A percentile compares a stretch with the other conserved stretches of the same genome.
phyloP scores from a whole-genome alignment of 495 filamentous ascomycete species.

The Penicillium subrubescens region DNA sequence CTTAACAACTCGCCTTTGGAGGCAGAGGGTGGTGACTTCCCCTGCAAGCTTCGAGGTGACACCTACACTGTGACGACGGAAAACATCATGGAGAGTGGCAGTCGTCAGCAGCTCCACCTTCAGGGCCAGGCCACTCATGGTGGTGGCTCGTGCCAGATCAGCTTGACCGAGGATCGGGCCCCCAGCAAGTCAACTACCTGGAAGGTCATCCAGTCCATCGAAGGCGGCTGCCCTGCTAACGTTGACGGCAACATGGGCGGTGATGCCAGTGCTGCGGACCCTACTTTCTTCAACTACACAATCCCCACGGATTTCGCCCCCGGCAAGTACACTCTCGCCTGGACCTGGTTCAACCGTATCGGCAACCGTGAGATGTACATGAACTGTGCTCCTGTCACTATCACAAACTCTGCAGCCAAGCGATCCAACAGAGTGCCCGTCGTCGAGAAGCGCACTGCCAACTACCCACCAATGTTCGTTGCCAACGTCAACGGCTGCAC shows the following conservation, averaged over 20 bases:
- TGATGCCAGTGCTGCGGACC: constrained; percentile 21
- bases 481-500: constrained; percentile 72
- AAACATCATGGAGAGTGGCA: constrained; percentile 38
- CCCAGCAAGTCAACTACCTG: constrained; percentile 57
- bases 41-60: constrained; percentile 64
- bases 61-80: constrained; percentile 28
- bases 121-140: constrained; percentile 70
- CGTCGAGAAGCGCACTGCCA: constrained; percentile 38
- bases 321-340: constrained; percentile 71
- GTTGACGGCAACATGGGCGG: constrained; percentile 40
- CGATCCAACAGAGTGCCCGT: constrained; percentile 23
- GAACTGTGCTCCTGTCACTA: constrained; percentile 78
- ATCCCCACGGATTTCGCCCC: constrained; percentile 45
- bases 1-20: constrained; percentile 64
- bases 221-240: constrained; percentile 76
- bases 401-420: constrained; percentile 55
- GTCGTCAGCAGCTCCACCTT: constrained; percentile 32
- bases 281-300: constrained; percentile 43
- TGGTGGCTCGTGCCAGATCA: constrained; percentile 87
- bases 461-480: constrained; percentile 77
- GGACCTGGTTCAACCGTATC: constrained; percentile 90
- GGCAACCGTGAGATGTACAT: constrained; percentile 94
- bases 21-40: constrained; percentile 66
- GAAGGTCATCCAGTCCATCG: constrained; percentile 81
- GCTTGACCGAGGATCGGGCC: constrained; percentile 71